These are phyloP conservation scores for Russula vinacea DNA, from an alignment of 768 basidiomycete species.

Conservation along the genomic window DNA sequence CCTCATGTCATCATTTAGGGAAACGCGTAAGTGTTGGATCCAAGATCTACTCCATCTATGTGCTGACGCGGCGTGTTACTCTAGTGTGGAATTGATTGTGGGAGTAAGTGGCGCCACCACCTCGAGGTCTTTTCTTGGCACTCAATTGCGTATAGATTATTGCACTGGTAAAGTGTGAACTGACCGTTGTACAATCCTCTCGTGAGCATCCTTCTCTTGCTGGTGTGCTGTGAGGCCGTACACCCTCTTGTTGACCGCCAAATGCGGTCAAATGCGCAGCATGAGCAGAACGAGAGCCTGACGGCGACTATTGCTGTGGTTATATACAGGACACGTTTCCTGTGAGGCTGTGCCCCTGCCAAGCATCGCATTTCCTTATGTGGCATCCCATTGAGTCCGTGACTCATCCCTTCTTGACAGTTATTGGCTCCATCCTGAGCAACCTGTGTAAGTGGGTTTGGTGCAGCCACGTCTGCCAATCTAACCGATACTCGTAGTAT, in stretches of 20 bases:
- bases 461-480: background rate
- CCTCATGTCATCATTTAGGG: slow-evolving; percentile 28
- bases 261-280: background rate
- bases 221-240: background rate
- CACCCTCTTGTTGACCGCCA: too few relatives aligned
- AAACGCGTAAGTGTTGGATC: slow-evolving; percentile 32
- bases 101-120: slow-evolving; percentile 35
- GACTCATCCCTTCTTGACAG: slow-evolving; percentile 29
- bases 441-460: slow-evolving; percentile 40
- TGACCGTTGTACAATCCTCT: slow-evolving; percentile 46
- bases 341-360: background rate
- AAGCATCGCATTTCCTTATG: background rate
- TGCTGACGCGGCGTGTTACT: slow-evolving; percentile 1
- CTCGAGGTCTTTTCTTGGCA: background rate
- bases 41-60: background rate
- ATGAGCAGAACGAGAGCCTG: background rate
- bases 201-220: slow-evolving; percentile 34
- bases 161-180: slow-evolving; percentile 45
- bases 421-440: slow-evolving; percentile 48
- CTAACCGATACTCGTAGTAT: slow-evolving; percentile 43
- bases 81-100: slow-evolving; percentile 45
- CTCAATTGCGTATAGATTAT: slow-evolving; percentile 41
- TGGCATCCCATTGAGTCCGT: background rate
- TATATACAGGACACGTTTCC: background rate
- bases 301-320: background rate